phyloP scores from a whole-genome alignment of 352 stramenopile species.

The Phytophthora litchii region DNA sequence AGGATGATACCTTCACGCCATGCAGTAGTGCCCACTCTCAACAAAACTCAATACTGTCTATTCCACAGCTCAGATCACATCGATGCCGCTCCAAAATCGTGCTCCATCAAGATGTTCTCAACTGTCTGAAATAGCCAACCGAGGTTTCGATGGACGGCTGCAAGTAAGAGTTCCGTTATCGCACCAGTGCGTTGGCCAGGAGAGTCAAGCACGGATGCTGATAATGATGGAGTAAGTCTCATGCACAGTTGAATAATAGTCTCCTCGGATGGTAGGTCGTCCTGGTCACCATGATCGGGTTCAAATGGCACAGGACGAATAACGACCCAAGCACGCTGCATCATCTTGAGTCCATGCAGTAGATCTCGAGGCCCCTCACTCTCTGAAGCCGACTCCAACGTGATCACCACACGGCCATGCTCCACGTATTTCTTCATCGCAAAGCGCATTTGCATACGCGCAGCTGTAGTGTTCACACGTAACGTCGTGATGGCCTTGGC shows the following conservation, averaged over 20 bases:
- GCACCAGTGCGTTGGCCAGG: conserved; percentile 34
- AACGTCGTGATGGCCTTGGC: conserved; percentile 55
- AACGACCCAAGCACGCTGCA: conserved; percentile 51
- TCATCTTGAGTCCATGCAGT: conserved; percentile 42
- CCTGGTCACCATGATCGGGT: conserved; percentile 4
- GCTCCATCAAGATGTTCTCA: conserved; percentile 63
- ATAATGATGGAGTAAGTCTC: conserved; percentile 49
- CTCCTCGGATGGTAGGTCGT: conserved; percentile 17
- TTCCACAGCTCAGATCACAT: conserved; percentile 1
- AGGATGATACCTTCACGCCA: too few relatives aligned
- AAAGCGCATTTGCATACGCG: conserved; percentile 42
- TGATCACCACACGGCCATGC: conserved; percentile 29
- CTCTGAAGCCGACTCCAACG: conserved; percentile 35
- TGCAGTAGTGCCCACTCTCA: too few relatives aligned
- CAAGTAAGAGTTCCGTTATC: conserved; percentile 56
- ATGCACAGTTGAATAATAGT: conserved; percentile 63
- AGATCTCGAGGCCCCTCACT: conserved; percentile 42
- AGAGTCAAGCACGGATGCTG: conserved; percentile 17
- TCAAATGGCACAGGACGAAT: conserved; percentile 31
- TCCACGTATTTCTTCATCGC: conserved; percentile 47
- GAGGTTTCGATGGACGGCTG: conserved; percentile 50
- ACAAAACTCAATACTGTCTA: too few relatives aligned
- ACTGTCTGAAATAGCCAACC: conserved; percentile 54
- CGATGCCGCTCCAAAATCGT: conserved; percentile 17
- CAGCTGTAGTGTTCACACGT: conserved; percentile 31